Evolutionary conservation across 1,284 basidiomycete species (phyloP).

Genomic region (Inonotus hispidus): DNA sequence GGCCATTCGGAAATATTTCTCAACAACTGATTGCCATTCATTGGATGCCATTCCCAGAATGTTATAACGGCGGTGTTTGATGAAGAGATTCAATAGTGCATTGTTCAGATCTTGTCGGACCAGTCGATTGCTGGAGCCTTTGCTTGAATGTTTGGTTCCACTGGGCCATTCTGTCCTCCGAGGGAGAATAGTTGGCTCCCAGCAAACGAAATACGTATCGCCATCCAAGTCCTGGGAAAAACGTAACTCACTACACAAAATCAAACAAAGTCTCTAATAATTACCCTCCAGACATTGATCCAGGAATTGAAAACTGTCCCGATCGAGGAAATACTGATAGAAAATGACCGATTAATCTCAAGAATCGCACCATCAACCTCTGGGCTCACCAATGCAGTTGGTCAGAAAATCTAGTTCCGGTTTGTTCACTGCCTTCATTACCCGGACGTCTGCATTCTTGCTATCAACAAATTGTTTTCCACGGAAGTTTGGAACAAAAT

Average conservation of each 20-base stretch:
- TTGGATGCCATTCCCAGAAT: slow-evolving; percentile 20
- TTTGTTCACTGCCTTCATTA: slow-evolving; percentile 23
- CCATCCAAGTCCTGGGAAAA: slow-evolving; percentile 26
- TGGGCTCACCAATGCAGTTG: slow-evolving; percentile 25
- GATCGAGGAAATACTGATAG: slow-evolving; percentile 24
- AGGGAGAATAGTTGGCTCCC: slow-evolving; percentile 24
- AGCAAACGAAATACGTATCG: slow-evolving; percentile 24
- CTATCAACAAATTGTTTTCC: neutral
- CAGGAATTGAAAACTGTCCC: slow-evolving; percentile 22
- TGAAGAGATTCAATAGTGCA: slow-evolving; percentile 19
- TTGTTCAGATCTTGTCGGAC: slow-evolving; percentile 3
- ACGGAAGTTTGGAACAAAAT: neutral
- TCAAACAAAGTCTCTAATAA: neutral
- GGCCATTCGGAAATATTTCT: slow-evolving; percentile 9
- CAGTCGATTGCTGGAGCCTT: neutral
- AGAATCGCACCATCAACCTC: neutral
- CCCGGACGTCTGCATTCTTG: slow-evolving; percentile 21
- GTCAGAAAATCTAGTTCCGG: slow-evolving; percentile 20
- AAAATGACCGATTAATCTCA: neutral
- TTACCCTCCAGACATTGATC: slow-evolving; percentile 26
- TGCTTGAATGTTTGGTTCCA: neutral
- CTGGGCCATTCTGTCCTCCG: neutral
- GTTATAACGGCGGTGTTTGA: slow-evolving; percentile 18
- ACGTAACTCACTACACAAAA: neutral
- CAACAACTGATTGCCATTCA: slow-evolving; percentile 21